Evolutionary conservation across 2,329 filamentous ascomycete species (phyloP), one percentile per base, ranked within the genome.

Genomic region (Pyrenophora seminiperda): DNA sequence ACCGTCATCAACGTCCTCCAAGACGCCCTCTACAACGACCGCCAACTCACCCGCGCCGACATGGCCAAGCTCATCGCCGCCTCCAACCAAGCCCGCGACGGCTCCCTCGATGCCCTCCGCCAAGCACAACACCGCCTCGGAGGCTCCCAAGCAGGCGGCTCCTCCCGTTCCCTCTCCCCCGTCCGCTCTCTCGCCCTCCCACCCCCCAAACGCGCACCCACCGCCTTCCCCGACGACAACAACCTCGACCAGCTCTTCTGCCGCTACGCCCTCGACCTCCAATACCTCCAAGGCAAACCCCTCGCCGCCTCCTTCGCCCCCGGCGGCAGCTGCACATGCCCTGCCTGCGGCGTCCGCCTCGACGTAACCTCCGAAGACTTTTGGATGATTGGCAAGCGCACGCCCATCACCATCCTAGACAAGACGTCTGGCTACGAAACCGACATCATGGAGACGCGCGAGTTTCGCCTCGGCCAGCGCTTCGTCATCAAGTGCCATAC

Each of bases 1-100:
- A 75, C 74, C 9, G 75, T 77, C 47, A 76, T 77, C 52, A 64
- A 63, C 27, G 70, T 77, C 38, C 67, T 77, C 13, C 74, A 76
- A 62, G 74, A 75, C 40, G 75, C 75, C n/a, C 61, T 76, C 18
- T 66, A 69, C 49, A 73, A 70, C 52, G 73, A 73, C 32, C 73
- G 74, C 13, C 65, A 68, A 22, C 65, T 76, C 13, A 69, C 69
- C 10, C 71, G 68, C 41, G 61, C 66, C 43, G 74, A 77, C 54
- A 70, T 74, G 58, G 62, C 69, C 7, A 74, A 72, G 40, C 65
- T 77, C 7, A 65, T 75, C 22, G 66, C 67, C 2, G 75, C 75
- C 29, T 75, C 75, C 10, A 68, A 76, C 40, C 58, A 68, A 9
- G 75, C 75, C 3, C 71, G 74, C n/a, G 72, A 75, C 41, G 70